Evolutionary conservation across 2,329 filamentous ascomycete species (phyloP), one percentile per base, ranked within the genome.

Genomic region (Nothomitra cinnamomea): DNA sequence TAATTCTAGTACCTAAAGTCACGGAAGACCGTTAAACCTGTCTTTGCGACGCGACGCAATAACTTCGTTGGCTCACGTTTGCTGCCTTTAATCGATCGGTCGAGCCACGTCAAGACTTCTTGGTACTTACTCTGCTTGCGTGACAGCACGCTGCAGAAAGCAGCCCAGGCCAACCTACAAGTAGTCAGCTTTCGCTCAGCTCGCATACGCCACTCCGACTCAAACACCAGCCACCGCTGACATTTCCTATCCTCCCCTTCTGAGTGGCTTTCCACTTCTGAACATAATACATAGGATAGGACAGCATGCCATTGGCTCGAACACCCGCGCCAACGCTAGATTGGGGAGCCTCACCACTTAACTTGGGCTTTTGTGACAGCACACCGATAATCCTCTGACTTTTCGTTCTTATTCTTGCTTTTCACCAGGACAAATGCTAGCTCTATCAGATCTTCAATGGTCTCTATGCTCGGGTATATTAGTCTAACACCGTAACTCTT

Each of bases 111-210:
- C 55, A 95, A 66, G 13, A 89, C 74, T 28, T 67, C 67, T 3
- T 62, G 62, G 65, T 87, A 86, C 53, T 73, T 76, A 35, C 82
- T 82, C 72, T 94, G 88, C 64, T 83, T 87, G 59, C 73, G 75
- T 49, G 66, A 64, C 60, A 95, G 71, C 25, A 92, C 80, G 52
- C 72, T 69, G 47, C 71, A 65, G 61, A 94, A 94, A 3, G 87
- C 87, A 25, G 72, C 72, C 52, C 80, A 79, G 0, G 80, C 82
- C 56, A 90, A 70, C 71, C 82, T 85, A 57, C 41, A 48, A 25
- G 55, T 61, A 25, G 53, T 53, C 12, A 55, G 53, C 24, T 53
- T 51, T 19, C 55, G 45, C 10, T 47, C 41, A 28, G 51, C 49
- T 1, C 25, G 21, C 7, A 32, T 48, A 48, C 52, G 61, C 55